Base-by-base conservation (phyloP, 2,329 filamentous ascomycete species). In the Sporothrix sp. region DNA sequence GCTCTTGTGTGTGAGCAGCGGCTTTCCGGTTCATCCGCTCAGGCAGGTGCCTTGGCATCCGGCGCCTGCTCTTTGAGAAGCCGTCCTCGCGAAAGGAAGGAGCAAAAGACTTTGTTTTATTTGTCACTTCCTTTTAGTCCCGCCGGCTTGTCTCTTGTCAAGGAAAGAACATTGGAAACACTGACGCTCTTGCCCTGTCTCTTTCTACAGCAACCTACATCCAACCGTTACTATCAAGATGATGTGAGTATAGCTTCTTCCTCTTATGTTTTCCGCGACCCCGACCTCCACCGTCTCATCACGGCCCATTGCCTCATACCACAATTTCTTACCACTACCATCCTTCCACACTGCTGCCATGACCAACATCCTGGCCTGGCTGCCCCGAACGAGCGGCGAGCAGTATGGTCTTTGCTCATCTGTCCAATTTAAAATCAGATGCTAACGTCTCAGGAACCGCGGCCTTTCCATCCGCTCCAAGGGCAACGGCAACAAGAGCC, bases 391-490 rank as follows among this genome's bases (percentile, higher is more conserved):
- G 10, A 56, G 49, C 32, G 44, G 44, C 48, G 53, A 58, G 52
- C 49, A 49, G 52, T 56, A 53, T 16, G 14, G 2, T 43, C 5
- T 38, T 38, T 16, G 11, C 28, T 13, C 8, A 23, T 1, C 14
- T 50, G 28, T 6, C 4, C 20, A 1, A 28, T 13, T 30, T 27
- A 7, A 2, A 13, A n/a, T n/a, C n/a, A n/a, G n/a, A n/a, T n/a
- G n/a, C n/a, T n/a, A n/a, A n/a, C 25, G 25, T 4, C 11, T 28
- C 59, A 86, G 83, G 83, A 84, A 85, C 62, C 84, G 85, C 61
- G 79, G 81, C 54, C 76, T 87, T 54, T 88, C 84, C 27, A 79
- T 87, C 62, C 83, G 85, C 60, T 85, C 83, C 54, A 77, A 78
- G 65, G 79, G 78, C 44, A 57, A 60, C n/a, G 55, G 58, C 60